Conservation (phyloP, 805 yeast genomes). For the Yarrowia keelungensis region DNA sequence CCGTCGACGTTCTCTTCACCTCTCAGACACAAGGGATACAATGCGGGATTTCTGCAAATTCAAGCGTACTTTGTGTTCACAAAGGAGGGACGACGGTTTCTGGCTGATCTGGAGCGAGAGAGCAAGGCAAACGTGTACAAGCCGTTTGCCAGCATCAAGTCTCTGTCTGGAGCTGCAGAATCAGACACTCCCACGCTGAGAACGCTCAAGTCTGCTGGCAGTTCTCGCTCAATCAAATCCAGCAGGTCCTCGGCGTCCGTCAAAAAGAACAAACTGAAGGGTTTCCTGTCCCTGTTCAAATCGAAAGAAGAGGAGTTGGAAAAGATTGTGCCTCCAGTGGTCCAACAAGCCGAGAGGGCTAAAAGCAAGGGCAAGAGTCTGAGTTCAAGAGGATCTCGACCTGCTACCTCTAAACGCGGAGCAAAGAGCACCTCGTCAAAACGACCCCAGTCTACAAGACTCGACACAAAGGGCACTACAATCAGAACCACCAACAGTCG, state of each 20-base stretch:
- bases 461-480: neutral
- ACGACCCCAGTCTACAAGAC: neutral
- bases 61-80: constrained; percentile 11
- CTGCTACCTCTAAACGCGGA: neutral
- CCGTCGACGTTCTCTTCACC: constrained; percentile 2
- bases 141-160: constrained; percentile 21
- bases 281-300: constrained; percentile 13
- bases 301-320: constrained; percentile 1
- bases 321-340: constrained; percentile 10
- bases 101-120: constrained; percentile 10
- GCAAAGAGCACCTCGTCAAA: neutral
- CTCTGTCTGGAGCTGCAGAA: neutral
- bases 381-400: neutral
- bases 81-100: neutral
- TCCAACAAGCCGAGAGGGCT: constrained; percentile 11
- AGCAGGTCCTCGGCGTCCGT: neutral
- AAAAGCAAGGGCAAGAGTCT: neutral
- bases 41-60: constrained; percentile 7
- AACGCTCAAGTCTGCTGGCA: constrained; percentile 3
- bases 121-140: neutral
- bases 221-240: neutral
- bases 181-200: constrained; percentile 8
- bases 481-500: constrained; percentile 14
- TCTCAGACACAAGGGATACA: constrained; percentile 7
- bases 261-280: constrained; percentile 6